Conservation (phyloP, 2,329 filamentous ascomycete genomes). For the Clonostachys rhizophaga region DNA sequence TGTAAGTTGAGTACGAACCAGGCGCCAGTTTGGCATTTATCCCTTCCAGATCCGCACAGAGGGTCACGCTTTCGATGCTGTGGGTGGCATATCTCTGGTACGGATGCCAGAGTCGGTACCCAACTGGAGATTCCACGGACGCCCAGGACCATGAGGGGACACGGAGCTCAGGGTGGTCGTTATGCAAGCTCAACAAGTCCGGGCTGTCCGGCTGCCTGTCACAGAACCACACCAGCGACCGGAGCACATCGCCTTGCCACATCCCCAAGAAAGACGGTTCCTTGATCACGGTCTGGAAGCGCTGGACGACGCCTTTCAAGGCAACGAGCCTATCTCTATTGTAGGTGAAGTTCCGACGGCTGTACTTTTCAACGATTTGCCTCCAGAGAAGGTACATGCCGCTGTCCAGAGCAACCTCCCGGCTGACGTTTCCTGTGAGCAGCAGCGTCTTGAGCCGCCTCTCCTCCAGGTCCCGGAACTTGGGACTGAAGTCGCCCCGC, state of each 20-base stretch:
- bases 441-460: not conserved
- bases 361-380: not conserved
- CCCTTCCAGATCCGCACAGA: too few species aligned
- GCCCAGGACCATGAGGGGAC: conserved; percentile 1
- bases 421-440: not conserved
- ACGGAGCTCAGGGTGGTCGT: too few species aligned
- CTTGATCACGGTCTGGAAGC: not conserved
- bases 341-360: not conserved
- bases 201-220: not conserved
- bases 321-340: not conserved
- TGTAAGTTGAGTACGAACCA: too few species aligned
- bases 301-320: not conserved
- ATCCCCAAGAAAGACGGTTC: not conserved
- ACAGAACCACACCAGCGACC: not conserved
- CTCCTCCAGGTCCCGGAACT: not conserved
- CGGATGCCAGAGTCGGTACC: not conserved
- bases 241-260: not conserved
- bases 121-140: not conserved
- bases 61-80: too few species aligned
- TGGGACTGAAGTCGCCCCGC: not conserved
- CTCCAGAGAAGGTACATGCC: not conserved
- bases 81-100: too few species aligned
- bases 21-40: too few species aligned
- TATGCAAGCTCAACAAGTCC: too few species aligned
- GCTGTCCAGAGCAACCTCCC: not conserved